Conservation (phyloP, 768 basidiomycete genomes). For the Lactifluus volemus region DNA sequence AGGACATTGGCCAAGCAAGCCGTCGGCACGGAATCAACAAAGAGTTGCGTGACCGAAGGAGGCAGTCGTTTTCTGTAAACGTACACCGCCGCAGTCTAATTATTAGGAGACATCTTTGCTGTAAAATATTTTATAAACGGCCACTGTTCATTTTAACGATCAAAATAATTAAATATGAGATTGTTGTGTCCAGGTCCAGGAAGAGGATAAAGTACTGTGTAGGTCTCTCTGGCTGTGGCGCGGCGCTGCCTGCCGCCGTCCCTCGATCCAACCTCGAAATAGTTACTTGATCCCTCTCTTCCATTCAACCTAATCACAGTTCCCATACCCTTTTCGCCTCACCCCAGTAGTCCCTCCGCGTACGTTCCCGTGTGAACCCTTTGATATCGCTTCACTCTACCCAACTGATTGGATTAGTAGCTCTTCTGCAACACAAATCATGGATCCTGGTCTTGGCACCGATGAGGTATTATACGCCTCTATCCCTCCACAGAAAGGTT, state of each 20-base stretch:
- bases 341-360: background rate
- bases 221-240: background rate
- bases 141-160: background rate
- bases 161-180: background rate
- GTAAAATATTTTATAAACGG: background rate
- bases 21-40: slow-evolving; percentile 4
- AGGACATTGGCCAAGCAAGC: slow-evolving; percentile 4
- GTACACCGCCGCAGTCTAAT: slow-evolving; percentile 4
- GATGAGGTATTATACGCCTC: slow-evolving; percentile 52
- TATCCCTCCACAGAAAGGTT: background rate
- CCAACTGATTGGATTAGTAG: background rate
- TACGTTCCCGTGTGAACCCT: background rate
- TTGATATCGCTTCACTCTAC: background rate
- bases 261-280: background rate
- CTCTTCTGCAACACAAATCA: background rate
- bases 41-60: background rate
- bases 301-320: background rate
- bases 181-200: background rate
- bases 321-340: slow-evolving; percentile 7
- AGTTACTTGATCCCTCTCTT: background rate
- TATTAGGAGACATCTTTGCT: background rate
- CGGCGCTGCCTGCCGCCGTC: slow-evolving; percentile 3
- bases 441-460: slow-evolving; percentile 41
- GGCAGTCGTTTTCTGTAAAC: background rate
- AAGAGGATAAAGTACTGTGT: no score